Percentiles rank a stretch among this genome's conserved stretches.
These are phyloP conservation scores for Dactylis glomerata DNA, from an alignment of 176 grass and related monocot genomes.

Conservation along the genomic window DNA sequence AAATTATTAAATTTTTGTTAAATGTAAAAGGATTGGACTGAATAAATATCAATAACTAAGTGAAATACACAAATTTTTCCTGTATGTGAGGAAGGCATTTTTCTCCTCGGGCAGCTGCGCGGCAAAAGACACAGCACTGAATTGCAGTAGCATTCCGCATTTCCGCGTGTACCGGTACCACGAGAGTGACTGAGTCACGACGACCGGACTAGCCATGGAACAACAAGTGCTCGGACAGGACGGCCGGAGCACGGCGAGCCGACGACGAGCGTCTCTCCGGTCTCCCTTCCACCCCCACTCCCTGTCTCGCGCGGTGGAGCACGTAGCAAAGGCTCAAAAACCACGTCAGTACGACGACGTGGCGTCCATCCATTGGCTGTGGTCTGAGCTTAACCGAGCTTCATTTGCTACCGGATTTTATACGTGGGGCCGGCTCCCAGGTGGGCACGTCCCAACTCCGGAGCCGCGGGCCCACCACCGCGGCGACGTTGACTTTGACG, in stretches of 20 bases:
- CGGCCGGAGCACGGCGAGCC: background rate
- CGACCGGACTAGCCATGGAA: too few species aligned
- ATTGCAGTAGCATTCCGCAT: too few species aligned
- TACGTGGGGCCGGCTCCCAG: background rate
- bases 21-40: too few species aligned
- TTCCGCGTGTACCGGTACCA: too few species aligned
- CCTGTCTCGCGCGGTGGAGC: background rate
- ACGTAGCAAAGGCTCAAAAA: background rate
- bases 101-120: too few species aligned
- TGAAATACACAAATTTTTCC: too few species aligned
- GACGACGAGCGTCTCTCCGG: background rate
- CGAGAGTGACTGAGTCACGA: too few species aligned
- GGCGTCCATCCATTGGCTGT: background rate
- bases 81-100: too few species aligned
- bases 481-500: slow-evolving; percentile 26
- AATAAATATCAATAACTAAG: too few species aligned
- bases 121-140: too few species aligned
- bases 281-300: background rate
- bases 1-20: too few species aligned
- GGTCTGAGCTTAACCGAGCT: background rate
- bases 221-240: background rate
- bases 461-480: background rate
- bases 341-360: slow-evolving; percentile 40
- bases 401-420: background rate
- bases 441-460: background rate